These are phyloP conservation scores for Ogataea paraovalis DNA, from an alignment of 805 yeast species.

Conservation along the genomic window DNA sequence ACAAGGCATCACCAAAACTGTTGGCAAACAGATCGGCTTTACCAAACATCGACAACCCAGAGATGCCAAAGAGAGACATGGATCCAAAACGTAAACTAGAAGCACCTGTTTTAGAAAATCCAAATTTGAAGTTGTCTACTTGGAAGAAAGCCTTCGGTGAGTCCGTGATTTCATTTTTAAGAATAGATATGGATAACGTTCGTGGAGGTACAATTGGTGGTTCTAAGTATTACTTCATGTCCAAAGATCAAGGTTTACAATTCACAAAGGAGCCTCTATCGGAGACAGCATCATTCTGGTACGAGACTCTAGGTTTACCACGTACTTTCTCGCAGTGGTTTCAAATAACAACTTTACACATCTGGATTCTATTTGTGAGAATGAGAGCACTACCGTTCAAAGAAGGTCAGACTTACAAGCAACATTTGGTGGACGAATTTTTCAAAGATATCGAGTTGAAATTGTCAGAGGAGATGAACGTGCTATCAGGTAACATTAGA, in stretches of 20 bases:
- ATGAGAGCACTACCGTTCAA: constrained; percentile 96
- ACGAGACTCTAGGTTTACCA: constrained; percentile 77
- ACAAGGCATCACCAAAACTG: constrained; percentile 22
- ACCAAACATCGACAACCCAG: constrained; percentile 33
- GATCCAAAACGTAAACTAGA: constrained; percentile 30
- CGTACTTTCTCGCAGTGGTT: constrained; percentile 93
- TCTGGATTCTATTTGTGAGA: constrained; percentile 90
- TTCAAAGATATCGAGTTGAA: constrained; percentile 88
- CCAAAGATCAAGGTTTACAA: constrained; percentile 79
- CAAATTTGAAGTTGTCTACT: constrained; percentile 35
- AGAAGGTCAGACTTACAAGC: constrained; percentile 86
- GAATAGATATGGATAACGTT: constrained; percentile 85
- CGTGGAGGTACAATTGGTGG: constrained; percentile 96
- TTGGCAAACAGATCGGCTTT: constrained; percentile 31
- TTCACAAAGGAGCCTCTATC: constrained; percentile 70
- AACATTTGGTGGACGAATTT: constrained; percentile 81
- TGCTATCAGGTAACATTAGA: constrained; percentile 73
- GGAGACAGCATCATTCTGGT: constrained; percentile 77
- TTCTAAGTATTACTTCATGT: constrained; percentile 76
- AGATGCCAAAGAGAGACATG: constrained; percentile 33
- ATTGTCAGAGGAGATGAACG: constrained; percentile 81
- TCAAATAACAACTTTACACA: constrained; percentile 84
- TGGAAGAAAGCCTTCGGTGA: constrained; percentile 64
- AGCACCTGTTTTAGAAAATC: constrained; percentile 28
- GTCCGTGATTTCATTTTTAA: constrained; percentile 53